Conservation (phyloP, 192 early-diverging fungal genomes). For the Physocladia obscura region DNA sequence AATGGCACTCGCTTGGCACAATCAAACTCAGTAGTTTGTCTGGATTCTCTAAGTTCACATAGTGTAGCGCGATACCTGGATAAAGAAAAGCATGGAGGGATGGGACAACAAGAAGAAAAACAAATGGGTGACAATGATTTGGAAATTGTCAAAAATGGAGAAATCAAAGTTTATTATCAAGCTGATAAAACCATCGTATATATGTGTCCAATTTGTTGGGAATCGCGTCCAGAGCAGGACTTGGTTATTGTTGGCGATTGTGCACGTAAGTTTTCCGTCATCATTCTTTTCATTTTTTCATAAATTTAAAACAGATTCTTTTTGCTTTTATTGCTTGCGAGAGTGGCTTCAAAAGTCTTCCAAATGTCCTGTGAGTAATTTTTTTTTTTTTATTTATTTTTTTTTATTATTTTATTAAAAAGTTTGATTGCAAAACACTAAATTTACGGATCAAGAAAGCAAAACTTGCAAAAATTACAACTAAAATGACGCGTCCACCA, state of each 20-base stretch:
- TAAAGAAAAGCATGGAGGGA: no score
- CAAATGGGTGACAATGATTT: no score
- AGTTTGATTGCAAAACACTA: neutral
- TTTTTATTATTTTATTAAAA: neutral
- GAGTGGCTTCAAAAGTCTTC: conserved; percentile 19
- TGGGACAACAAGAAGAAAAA: no score
- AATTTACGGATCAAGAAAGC: conserved; percentile 4
- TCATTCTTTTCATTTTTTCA: neutral
- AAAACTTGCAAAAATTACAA: neutral
- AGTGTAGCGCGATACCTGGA: no score
- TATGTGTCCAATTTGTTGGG: conserved; percentile 22
- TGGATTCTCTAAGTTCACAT: no score
- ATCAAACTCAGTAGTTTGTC: no score
- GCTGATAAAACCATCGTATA: no score
- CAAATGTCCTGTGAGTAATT: conserved; percentile 12
- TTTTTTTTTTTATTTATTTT: neutral
- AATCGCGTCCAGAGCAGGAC: neutral
- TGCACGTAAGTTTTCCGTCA: conserved; percentile 3
- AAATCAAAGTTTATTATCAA: no score
- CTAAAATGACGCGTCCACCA: no score
- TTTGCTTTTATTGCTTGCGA: conserved; percentile 13
- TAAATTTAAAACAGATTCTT: neutral
- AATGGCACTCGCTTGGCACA: no score
- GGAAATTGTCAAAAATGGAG: no score
- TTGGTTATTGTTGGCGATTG: conserved; percentile 24